A percentile compares a stretch with the other conserved stretches of the same genome.
These are phyloP conservation scores for Colletotrichum salicis DNA, from an alignment of 2,329 filamentous ascomycete species.

Conservation along the genomic window DNA sequence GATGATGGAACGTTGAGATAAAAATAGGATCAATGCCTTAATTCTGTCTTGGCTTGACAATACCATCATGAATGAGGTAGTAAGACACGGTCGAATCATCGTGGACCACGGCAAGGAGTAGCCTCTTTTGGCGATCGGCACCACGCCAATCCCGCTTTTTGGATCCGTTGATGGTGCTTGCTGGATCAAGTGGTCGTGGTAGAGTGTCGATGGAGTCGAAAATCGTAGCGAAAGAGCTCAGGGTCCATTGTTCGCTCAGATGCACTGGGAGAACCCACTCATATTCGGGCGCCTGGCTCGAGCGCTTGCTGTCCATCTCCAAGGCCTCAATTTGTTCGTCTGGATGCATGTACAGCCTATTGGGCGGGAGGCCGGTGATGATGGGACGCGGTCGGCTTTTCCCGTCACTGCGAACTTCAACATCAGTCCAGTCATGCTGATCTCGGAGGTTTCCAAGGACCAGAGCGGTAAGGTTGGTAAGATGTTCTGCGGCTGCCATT, in stretches of 20 bases:
- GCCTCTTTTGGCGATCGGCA: constrained; percentile 68
- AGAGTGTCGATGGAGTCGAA: constrained; percentile 71
- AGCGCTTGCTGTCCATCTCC: constrained; percentile 63
- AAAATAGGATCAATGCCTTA: constrained; percentile 48
- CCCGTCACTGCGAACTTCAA: constrained; percentile 61
- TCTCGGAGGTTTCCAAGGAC: constrained; percentile 78
- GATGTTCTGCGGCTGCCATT: constrained; percentile 19
- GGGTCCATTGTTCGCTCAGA: constrained; percentile 77
- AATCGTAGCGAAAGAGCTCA: constrained; percentile 72
- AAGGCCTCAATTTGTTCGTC: constrained; percentile 83
- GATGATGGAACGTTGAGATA: not conserved
- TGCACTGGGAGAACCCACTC: constrained; percentile 85
- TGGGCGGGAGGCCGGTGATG: constrained; percentile 78
- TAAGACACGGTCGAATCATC: constrained; percentile 87
- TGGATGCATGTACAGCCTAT: constrained; percentile 80
- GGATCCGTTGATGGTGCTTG: not conserved
- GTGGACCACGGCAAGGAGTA: constrained; percentile 79
- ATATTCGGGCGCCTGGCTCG: constrained; percentile 64
- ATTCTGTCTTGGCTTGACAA: constrained; percentile 87
- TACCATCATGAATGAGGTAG: constrained; percentile 86
- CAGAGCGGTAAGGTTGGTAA: constrained; percentile 46
- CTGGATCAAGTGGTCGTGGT: constrained; percentile 41
- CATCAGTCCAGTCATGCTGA: constrained; percentile 78
- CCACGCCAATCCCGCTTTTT: constrained; percentile 55
- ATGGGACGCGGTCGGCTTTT: constrained; percentile 67